These are phyloP conservation scores for Nakazawaea ernobii DNA, from an alignment of 805 yeast species.

Conservation along the genomic window DNA sequence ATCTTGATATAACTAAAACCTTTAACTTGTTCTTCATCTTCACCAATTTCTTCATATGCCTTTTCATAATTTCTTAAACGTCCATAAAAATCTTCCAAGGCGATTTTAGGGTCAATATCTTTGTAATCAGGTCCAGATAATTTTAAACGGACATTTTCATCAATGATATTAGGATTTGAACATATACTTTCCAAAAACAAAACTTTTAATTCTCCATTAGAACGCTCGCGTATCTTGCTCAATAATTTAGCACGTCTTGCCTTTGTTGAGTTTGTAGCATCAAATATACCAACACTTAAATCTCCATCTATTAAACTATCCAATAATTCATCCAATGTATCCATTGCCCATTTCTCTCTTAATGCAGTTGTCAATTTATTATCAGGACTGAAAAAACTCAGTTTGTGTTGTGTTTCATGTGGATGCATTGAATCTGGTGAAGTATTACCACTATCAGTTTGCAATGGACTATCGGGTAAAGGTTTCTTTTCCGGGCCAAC, in stretches of 20 bases:
- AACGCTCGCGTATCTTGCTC: conserved; percentile 48
- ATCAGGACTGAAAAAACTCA: conserved; percentile 81
- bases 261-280: conserved; percentile 76
- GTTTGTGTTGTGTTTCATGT: conserved; percentile 45
- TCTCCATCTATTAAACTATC: conserved; percentile 75
- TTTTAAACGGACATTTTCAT: conserved; percentile 78
- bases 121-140: conserved; percentile 90
- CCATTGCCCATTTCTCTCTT: conserved; percentile 95
- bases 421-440: conserved; percentile 14
- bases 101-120: conserved; percentile 75
- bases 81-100: conserved; percentile 75
- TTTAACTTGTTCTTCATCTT: conserved; percentile 57
- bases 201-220: conserved; percentile 64
- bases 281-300: conserved; percentile 91
- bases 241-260: conserved; percentile 55
- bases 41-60: conserved; percentile 83
- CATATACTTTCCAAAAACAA: conserved; percentile 84
- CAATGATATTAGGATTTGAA: conserved; percentile 71
- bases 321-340: conserved; percentile 76
- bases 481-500: conserved; percentile 71
- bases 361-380: conserved; percentile 57
- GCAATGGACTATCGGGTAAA: conserved; percentile 34
- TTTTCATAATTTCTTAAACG: conserved; percentile 78
- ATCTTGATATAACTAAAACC: conserved; percentile 84
- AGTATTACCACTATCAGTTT: conserved; percentile 16